Base-by-base conservation (phyloP, 2,329 filamentous ascomycete species). In the Phialemonium atrogriseum region DNA sequence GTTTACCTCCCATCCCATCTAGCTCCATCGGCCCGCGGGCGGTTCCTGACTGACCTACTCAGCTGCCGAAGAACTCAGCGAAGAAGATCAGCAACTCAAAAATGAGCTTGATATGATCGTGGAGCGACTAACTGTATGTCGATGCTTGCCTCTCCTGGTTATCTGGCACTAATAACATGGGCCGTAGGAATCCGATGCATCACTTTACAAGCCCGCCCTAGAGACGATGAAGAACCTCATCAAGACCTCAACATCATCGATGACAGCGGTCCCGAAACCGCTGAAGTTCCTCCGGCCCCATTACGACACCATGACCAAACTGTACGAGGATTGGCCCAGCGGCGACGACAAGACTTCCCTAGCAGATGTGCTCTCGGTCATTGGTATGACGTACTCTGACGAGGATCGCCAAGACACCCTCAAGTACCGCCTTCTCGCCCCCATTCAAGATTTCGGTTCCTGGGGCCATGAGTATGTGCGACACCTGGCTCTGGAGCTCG, bases 381-480 rank as follows among this genome's bases (percentile, higher is more conserved):
- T 98, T 46, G 91, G 89, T 40, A 98, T 98, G 91, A 98, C 91
- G 33, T 95, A 89, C 56, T 94, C 89, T 29, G 89, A 96, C 52
- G 91, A 96, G 60, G 86, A 94, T 50, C 80, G 86, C 57, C 77
- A 94, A 60, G 91, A 98, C 58, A 95, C 91, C 30, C 74, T 98
- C 50, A 96, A 94, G 63, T 98, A 91, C 66, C 80, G 91, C 44
- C 72, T 98, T 31, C 72, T 95, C 38, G 82, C 89, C 21, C 87
- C 88, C 18, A 84, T 87, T 23, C 79, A 87, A 56, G 91, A 98
- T 58, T 86, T 98, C 51, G 84, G 80, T 35, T 94, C 89, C 5
- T 98, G 91, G 91, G 91, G 91, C 37, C 93, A 98, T 57, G 91
- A 98, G 69, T 98, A 98, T 58, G 87, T 93, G 52, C 77, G 93